Evolutionary conservation across 257 asterid species (phyloP).

Genomic region (Gardenia jasminoides): DNA sequence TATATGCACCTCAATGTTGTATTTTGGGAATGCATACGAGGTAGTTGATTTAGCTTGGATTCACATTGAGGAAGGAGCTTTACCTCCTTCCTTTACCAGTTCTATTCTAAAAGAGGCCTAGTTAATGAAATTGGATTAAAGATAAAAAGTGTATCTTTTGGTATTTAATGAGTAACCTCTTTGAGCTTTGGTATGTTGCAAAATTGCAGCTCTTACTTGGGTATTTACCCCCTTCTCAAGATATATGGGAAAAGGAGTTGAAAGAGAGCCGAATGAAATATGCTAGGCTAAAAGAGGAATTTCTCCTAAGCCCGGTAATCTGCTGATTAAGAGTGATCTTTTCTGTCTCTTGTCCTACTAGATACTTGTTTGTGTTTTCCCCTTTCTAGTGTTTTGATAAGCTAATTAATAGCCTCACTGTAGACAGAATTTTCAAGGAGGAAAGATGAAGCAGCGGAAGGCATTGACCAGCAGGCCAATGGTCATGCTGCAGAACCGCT

Average conservation of each 20-base stretch:
- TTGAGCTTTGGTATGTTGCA: neutral
- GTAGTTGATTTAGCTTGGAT: neutral
- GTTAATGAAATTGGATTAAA: too few relatives aligned
- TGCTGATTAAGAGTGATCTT: neutral
- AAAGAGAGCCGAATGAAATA: slow-evolving; percentile 19
- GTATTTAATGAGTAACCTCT: neutral
- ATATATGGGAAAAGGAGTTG: slow-evolving; percentile 27
- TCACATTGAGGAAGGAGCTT: too few relatives aligned
- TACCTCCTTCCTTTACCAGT: too few relatives aligned
- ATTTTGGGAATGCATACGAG: neutral
- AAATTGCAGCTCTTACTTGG: slow-evolving; percentile 25
- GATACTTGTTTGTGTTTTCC: neutral
- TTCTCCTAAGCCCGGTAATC: slow-evolving; percentile 24
- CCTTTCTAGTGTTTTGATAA: neutral
- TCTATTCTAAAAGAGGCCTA: too few relatives aligned
- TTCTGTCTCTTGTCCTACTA: neutral
- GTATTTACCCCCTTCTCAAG: slow-evolving; percentile 22
- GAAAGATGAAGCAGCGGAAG: slow-evolving; percentile 8
- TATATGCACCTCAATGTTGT: neutral
- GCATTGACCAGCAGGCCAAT: neutral
- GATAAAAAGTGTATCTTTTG: neutral
- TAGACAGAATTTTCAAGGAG: slow-evolving; percentile 23
- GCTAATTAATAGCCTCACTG: slow-evolving; percentile 3
- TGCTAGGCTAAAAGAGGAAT: slow-evolving; percentile 20
- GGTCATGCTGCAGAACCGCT: neutral